phyloP scores from a whole-genome alignment of 208 protist species.

The Novymonas esmeraldas region DNA sequence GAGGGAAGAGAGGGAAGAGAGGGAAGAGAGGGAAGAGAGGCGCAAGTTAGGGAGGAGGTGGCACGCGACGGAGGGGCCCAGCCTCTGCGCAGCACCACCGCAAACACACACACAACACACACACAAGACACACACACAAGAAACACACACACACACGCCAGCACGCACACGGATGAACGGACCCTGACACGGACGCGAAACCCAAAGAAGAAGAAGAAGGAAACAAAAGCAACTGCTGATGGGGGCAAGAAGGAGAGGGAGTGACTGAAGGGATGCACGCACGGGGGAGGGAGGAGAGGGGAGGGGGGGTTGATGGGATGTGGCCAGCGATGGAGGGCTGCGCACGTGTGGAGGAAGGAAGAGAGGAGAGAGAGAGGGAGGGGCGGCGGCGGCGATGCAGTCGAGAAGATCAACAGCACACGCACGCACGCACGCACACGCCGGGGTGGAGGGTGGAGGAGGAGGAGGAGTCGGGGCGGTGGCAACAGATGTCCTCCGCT shows the following conservation, averaged over 20 bases:
- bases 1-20: background rate
- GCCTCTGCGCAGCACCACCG: constrained; percentile 5
- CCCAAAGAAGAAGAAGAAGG: background rate
- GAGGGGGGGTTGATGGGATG: background rate
- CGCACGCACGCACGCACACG: background rate
- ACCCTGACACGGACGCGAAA: background rate
- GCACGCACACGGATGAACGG: background rate
- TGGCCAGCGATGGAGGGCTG: too few species aligned
- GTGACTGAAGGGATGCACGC: background rate
- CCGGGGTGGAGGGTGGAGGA: too few species aligned
- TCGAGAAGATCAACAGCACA: background rate
- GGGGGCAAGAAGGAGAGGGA: background rate
- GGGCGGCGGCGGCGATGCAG: background rate
- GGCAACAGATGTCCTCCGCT: too few species aligned
- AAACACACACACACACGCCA: background rate
- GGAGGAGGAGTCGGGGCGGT: too few species aligned
- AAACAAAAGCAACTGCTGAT: background rate
- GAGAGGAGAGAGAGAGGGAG: background rate
- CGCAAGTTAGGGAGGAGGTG: constrained; percentile 10
- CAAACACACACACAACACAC: background rate
- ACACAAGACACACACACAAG: background rate
- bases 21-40: background rate
- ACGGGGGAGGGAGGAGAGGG: background rate
- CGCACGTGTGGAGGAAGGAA: too few species aligned
- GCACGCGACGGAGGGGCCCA: constrained; percentile 14